Conservation (phyloP, 805 yeast species). For the Komagataella mondaviorum region DNA sequence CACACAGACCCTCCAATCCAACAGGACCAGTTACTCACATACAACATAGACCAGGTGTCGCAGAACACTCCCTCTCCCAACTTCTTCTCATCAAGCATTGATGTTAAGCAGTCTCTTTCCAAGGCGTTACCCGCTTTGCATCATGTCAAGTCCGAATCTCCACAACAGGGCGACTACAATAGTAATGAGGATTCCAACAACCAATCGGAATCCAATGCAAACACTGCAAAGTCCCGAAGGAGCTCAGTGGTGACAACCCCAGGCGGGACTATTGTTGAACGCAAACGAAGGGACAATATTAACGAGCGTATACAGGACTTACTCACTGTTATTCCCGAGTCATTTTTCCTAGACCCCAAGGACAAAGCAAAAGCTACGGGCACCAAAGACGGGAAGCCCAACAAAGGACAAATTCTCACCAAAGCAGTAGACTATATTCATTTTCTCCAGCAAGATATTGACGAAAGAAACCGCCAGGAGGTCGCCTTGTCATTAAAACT, state of each 20-base stretch:
- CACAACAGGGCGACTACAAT: conserved; percentile 4
- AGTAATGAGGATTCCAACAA: conserved; percentile 18
- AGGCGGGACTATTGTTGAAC: conserved; percentile 18
- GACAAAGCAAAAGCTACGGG: conserved; percentile 45
- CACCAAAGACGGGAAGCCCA: conserved; percentile 75
- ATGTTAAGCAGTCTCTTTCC: conserved; percentile 1
- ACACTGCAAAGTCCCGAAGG: conserved; percentile 6
- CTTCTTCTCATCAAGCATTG: neutral
- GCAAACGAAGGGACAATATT: conserved; percentile 41
- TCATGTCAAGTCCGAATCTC: neutral
- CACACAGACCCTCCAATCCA: neutral
- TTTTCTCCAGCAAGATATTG: conserved; percentile 56
- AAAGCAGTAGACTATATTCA: conserved; percentile 66
- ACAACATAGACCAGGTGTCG: neutral
- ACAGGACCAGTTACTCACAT: neutral
- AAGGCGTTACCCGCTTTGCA: neutral
- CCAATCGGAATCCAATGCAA: conserved; percentile 10
- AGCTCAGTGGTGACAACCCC: conserved; percentile 6
- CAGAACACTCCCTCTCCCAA: neutral
- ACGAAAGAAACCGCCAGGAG: conserved; percentile 66
- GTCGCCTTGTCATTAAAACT: conserved; percentile 55
- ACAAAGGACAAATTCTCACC: conserved; percentile 69
- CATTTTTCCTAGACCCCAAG: conserved; percentile 24
- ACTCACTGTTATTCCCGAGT: conserved; percentile 18
- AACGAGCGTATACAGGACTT: conserved; percentile 43